Conservation (phyloP, 305 asterid species). For the Rubia peregrina region DNA sequence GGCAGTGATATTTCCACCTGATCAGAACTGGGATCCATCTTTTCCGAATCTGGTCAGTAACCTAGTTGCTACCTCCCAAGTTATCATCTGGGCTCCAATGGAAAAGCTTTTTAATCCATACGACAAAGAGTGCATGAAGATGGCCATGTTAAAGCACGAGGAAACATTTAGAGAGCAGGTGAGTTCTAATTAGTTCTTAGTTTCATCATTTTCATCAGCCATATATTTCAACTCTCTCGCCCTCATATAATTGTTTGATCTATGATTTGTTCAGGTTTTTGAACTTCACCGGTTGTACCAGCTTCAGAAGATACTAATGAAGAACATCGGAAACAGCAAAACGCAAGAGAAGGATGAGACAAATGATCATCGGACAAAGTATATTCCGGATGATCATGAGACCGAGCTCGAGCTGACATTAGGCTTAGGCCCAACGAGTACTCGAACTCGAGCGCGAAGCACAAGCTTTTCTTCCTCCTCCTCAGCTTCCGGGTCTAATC, state of each 20-base stretch:
- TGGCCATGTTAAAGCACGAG: conserved; percentile 88
- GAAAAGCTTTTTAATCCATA: conserved; percentile 54
- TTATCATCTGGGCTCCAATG: conserved; percentile 26
- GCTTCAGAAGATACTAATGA: conserved; percentile 44
- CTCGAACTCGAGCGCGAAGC: conserved; percentile 8
- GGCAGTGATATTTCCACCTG: not conserved
- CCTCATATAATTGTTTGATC: not conserved
- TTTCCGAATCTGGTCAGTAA: not conserved
- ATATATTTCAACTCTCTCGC: not conserved
- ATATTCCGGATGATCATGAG: conserved; percentile 26
- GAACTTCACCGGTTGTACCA: conserved; percentile 53
- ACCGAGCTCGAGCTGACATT: conserved; percentile 68
- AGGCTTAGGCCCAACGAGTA: conserved; percentile 49
- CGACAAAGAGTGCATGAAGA: conserved; percentile 72
- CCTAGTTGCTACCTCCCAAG: not conserved
- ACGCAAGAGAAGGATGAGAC: conserved; percentile 16
- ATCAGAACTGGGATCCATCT: conserved; percentile 1
- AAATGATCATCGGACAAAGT: conserved; percentile 6
- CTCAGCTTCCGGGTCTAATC: conserved; percentile 40
- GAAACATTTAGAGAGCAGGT: conserved; percentile 91
- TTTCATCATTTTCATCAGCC: not conserved
- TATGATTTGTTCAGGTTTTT: conserved; percentile 24
- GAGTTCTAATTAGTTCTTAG: not conserved
- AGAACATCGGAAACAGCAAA: conserved; percentile 21
- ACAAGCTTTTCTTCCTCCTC: conserved; percentile 64